These are phyloP conservation scores for Lentinula edodes DNA, from an alignment of 768 basidiomycete species.

Conservation along the genomic window DNA sequence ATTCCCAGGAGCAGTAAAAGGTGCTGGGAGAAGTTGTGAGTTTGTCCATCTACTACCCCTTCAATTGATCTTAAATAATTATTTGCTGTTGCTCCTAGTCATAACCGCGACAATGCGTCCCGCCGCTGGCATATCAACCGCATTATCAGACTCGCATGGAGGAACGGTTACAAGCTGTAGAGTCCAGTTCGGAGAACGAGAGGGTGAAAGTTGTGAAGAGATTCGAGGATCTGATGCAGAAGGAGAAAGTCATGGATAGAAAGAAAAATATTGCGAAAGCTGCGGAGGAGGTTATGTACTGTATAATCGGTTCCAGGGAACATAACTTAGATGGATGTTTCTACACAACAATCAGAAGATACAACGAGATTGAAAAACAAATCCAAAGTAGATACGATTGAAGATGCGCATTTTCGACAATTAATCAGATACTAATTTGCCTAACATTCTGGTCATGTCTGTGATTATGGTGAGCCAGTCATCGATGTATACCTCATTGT, in stretches of 20 bases:
- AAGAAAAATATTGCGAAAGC: constrained; percentile 26
- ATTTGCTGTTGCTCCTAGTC: constrained; percentile 12
- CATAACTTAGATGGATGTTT: too few species aligned
- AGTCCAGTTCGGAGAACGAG: constrained; percentile 25
- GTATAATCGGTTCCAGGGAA: too few species aligned
- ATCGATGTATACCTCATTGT: too few species aligned
- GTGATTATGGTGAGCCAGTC: too few species aligned
- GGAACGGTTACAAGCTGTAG: constrained; percentile 33
- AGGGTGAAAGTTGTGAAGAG: constrained; percentile 25
- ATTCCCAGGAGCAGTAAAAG: constrained; percentile 28
- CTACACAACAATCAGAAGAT: too few species aligned
- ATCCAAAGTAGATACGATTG: too few species aligned
- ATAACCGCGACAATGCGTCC: constrained; percentile 26
- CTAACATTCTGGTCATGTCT: too few species aligned
- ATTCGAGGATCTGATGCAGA: constrained; percentile 29
- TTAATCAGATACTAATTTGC: too few species aligned
- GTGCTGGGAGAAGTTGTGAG: constrained; percentile 29
- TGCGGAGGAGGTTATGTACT: constrained; percentile 24
- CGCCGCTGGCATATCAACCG: constrained; percentile 26
- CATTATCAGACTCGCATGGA: constrained; percentile 31
- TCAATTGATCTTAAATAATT: neutral
- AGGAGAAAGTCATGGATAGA: constrained; percentile 23
- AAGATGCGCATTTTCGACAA: too few species aligned
- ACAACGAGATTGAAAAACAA: too few species aligned
- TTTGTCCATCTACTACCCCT: neutral